phyloP scores from a whole-genome alignment of 179 eudicot genomes.

The Kewa caespitosa region DNA sequence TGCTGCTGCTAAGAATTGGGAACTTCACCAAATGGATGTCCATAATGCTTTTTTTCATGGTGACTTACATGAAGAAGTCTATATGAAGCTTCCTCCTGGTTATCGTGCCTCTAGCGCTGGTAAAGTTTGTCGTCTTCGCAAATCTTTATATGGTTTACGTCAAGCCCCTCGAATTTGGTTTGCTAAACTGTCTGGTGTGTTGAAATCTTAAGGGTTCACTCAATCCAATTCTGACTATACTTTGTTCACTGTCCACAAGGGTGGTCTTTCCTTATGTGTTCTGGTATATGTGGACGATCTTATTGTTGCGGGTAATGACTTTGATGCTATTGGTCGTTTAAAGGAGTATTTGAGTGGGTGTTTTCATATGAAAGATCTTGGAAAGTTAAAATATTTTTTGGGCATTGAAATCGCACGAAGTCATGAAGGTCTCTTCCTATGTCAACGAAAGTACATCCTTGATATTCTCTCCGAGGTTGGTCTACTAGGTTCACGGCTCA shows the following conservation, averaged over 20 bases:
- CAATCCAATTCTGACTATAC: neutral
- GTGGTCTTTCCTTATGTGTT: neutral
- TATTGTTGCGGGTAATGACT: neutral
- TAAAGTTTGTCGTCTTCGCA: neutral
- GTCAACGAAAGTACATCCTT: neutral
- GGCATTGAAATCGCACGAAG: neutral
- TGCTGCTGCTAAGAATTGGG: neutral
- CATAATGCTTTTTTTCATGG: conserved; percentile 9
- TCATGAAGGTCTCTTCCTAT: neutral
- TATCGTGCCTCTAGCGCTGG: neutral
- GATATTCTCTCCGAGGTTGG: neutral
- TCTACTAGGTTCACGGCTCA: neutral
- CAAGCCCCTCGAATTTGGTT: conserved; percentile 8
- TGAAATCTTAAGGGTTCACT: neutral
- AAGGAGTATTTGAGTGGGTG: neutral
- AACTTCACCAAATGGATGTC: conserved; percentile 1
- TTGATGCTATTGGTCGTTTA: neutral
- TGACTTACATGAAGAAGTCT: conserved; percentile 2
- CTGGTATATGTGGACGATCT: conserved; percentile 7
- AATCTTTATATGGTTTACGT: neutral
- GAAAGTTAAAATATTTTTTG: neutral
- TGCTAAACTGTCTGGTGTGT: neutral
- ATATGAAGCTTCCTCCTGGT: conserved; percentile 3
- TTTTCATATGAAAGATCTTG: conserved; percentile 5
- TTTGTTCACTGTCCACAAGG: neutral